Base-by-base conservation (phyloP, 768 basidiomycete genomes). In the Agaricus subrufescens region DNA sequence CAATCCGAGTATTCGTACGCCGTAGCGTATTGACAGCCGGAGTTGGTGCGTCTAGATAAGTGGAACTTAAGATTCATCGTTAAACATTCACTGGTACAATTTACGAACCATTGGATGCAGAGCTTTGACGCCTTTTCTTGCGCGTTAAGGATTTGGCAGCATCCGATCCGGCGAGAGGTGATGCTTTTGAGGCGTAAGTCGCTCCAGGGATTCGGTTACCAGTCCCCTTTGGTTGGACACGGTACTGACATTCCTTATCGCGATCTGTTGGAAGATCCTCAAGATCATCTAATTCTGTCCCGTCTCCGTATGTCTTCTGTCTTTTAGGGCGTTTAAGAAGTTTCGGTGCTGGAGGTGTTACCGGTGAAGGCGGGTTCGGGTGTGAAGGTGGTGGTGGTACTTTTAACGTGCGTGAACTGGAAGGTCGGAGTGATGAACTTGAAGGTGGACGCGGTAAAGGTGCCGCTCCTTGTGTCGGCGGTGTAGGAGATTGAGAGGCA, bases 181-280 rank as follows among this genome's bases (percentile, higher is more conserved):
- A 45, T 15, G 56, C 25, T 50, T 72, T 75, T 45, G 72, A 67
- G 46, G 79, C 65, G 64, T 76, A 83, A 25, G 73, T 74, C 0
- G 78, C 75, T 29, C 81, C 80, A 25, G 84, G 82, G 53, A 86
- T 73, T 7, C 89, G 85, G 64, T 84, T 81, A 37, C 81, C 76
- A 66, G 78, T 74, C 5, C 82, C 79, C 68, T 85, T 91, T 26
- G 91, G 87, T 59, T 87, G 84, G 9, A 93, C 85, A 54, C 83
- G 84, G 67, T 79, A 94, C 42, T 75, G 81, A 51, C 81, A 79
- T 69, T 92, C 89, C 63, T 89, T 87, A 49, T 94, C 91, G 46
- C 89, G 78, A 65, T 94, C 89, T 9, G 91, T 90, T 6, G 85
- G 86, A 42, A 96, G 79, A 68, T 97, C 94, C 27, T 95, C 94